A percentile compares a stretch with the other conserved stretches of the same genome.
Conservation (phyloP, 345 rosid species). For the Salix exigua region DNA sequence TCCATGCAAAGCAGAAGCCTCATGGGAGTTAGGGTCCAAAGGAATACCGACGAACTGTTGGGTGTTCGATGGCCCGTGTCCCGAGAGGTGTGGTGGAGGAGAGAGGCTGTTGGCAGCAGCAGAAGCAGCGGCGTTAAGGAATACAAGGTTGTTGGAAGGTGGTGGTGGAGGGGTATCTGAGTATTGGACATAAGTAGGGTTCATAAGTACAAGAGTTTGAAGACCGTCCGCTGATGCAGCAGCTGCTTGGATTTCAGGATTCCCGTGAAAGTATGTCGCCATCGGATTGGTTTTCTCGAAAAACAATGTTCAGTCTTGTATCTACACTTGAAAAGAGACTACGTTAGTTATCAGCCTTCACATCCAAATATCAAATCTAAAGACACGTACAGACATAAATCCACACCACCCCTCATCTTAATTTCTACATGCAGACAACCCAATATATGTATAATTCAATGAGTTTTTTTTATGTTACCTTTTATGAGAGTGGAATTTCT, state of each 20-base stretch:
- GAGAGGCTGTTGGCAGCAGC: slow-evolving; percentile 24
- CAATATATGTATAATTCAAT: too few species aligned
- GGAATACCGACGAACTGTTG: slow-evolving; percentile 91
- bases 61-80: slow-evolving; percentile 54
- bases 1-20: slow-evolving; percentile 66
- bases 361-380: slow-evolving; percentile 17
- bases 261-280: slow-evolving; percentile 84
- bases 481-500: background rate
- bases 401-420: too few species aligned
- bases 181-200: slow-evolving; percentile 87
- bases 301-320: slow-evolving; percentile 1
- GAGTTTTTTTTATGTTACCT: background rate
- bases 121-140: slow-evolving; percentile 49
- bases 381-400: background rate
- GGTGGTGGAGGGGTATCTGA: slow-evolving; percentile 51
- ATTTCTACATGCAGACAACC: background rate
- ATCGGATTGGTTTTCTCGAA: slow-evolving; percentile 25
- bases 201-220: slow-evolving; percentile 94
- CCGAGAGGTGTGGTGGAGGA: slow-evolving; percentile 22
- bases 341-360: slow-evolving; percentile 20
- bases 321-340: slow-evolving; percentile 25
- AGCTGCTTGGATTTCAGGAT: slow-evolving; percentile 60
- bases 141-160: slow-evolving; percentile 36
- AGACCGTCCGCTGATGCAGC: slow-evolving; percentile 51
- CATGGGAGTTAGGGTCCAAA: slow-evolving; percentile 47